Percentiles rank a stretch among this genome's conserved stretches.
Conservation (phyloP, 179 eudicot genomes). For the Patellifolia procumbens region DNA sequence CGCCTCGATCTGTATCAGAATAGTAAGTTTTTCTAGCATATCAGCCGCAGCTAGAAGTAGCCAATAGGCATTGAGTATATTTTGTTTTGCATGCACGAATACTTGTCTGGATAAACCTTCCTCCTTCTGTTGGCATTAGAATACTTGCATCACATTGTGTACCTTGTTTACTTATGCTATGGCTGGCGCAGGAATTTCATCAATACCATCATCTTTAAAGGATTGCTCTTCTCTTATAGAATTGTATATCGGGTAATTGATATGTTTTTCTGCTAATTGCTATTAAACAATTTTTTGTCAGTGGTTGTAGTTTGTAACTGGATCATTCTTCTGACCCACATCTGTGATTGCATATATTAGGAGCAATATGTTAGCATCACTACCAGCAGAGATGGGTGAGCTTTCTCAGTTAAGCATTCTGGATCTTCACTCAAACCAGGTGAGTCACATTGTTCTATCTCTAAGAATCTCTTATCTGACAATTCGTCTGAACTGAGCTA, state of each 20-base stretch:
- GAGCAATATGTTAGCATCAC: conserved; percentile 66
- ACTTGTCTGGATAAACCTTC: not conserved
- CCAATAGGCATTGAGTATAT: not conserved
- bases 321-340: conserved; percentile 1
- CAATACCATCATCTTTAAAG: conserved; percentile 77
- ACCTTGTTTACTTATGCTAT: conserved; percentile 6
- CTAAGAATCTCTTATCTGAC: not conserved
- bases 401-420: conserved; percentile 76
- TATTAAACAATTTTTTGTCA: conserved; percentile 3
- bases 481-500: conserved; percentile 3
- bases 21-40: conserved; percentile 55
- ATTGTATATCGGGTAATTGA: conserved; percentile 80
- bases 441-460: conserved; percentile 19
- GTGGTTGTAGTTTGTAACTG: conserved; percentile 18
- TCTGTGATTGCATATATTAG: conserved; percentile 37
- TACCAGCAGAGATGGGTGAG: conserved; percentile 76
- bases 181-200: conserved; percentile 67
- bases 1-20: conserved; percentile 90
- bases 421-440: conserved; percentile 97
- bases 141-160: not conserved
- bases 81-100: not conserved
- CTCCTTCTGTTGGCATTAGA: not conserved
- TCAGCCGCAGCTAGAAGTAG: not conserved
- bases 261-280: conserved; percentile 12
- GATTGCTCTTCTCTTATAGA: conserved; percentile 81